Percentiles rank a stretch among this genome's conserved stretches.
These are phyloP conservation scores for Escovopsis sp. DNA, from an alignment of 2,329 filamentous ascomycete species.

Conservation along the genomic window DNA sequence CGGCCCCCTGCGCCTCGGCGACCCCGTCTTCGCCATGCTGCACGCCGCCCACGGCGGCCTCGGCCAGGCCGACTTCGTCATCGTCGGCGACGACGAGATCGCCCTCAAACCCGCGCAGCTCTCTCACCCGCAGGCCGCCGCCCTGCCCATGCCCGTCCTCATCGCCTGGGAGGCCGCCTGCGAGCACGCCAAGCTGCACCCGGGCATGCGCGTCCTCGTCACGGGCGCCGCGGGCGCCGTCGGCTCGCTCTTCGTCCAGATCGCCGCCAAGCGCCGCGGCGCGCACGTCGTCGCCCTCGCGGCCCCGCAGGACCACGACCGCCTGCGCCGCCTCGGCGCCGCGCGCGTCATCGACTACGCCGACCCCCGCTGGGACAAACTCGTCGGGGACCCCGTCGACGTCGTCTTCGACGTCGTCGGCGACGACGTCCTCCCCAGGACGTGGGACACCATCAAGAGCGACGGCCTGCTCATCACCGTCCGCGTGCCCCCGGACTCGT, in stretches of 20 bases:
- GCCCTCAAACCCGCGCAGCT: constrained; percentile 10
- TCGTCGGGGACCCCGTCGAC: constrained; percentile 11
- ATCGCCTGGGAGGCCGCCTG: constrained; percentile 17
- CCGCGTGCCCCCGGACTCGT: constrained; percentile 18
- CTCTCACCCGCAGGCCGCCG: constrained; percentile 14
- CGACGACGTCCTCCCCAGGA: constrained; percentile 12
- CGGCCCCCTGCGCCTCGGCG: constrained; percentile 7
- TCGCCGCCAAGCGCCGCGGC: constrained; percentile 10
- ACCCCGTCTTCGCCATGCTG: constrained; percentile 17
- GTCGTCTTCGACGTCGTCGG: constrained; percentile 20
- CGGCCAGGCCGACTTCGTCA: constrained; percentile 16
- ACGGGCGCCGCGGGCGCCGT: constrained; percentile 19
- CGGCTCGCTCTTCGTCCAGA: constrained; percentile 15
- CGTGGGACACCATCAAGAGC: constrained; percentile 16
- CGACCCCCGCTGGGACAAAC: constrained; percentile 9
- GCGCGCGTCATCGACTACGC: constrained; percentile 15
- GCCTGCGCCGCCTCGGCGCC: constrained; percentile 10
- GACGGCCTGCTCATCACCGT: constrained; percentile 20
- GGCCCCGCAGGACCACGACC: constrained; percentile 8
- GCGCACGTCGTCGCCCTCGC: constrained; percentile 17
- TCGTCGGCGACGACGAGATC: constrained; percentile 7
- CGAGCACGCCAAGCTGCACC: constrained; percentile 7
- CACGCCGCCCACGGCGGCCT: constrained; percentile 7
- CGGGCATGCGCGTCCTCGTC: constrained; percentile 12
- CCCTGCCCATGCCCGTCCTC: constrained; percentile 17